phyloP scores from a whole-genome alignment of 805 yeast species.

The Grigorovia yakushimaensis region DNA sequence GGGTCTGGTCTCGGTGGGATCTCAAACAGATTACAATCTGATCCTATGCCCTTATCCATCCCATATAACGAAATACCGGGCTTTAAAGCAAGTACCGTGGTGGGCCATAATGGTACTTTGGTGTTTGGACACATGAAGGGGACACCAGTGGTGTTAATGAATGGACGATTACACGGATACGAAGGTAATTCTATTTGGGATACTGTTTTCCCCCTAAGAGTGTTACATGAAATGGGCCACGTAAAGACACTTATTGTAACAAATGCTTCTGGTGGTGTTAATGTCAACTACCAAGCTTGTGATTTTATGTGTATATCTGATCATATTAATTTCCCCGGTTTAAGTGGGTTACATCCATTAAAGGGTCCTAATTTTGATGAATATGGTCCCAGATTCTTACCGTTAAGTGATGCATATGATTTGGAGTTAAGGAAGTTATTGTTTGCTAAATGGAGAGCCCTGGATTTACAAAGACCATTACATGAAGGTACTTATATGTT shows the following conservation, averaged over 20 bases:
- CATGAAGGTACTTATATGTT: constrained; percentile 83
- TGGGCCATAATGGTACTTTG: constrained; percentile 81
- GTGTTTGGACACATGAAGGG: constrained; percentile 65
- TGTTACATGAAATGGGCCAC: constrained; percentile 49
- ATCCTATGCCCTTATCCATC: constrained; percentile 38
- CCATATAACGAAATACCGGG: constrained; percentile 69
- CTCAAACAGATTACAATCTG: constrained; percentile 35
- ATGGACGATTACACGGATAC: constrained; percentile 84
- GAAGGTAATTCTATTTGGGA: constrained; percentile 83
- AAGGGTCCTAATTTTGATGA: constrained; percentile 75
- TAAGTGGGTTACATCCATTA: constrained; percentile 80
- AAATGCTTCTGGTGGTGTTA: constrained; percentile 94
- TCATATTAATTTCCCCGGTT: constrained; percentile 85
- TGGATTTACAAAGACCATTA: constrained; percentile 36
- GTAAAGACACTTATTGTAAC: constrained; percentile 63
- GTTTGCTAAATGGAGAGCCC: constrained; percentile 40
- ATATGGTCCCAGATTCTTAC: constrained; percentile 80
- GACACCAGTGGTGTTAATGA: constrained; percentile 85
- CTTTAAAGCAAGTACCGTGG: constrained; percentile 71
- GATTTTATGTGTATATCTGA: constrained; percentile 87
- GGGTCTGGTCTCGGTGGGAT: constrained; percentile 94
- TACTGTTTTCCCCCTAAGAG: constrained; percentile 79
- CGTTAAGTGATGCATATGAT: constrained; percentile 85
- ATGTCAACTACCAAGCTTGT: constrained; percentile 59
- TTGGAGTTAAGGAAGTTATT: constrained; percentile 56